These are phyloP conservation scores for Amaranthus tricolor DNA, from an alignment of 179 eudicot genomes.

Conservation along the genomic window DNA sequence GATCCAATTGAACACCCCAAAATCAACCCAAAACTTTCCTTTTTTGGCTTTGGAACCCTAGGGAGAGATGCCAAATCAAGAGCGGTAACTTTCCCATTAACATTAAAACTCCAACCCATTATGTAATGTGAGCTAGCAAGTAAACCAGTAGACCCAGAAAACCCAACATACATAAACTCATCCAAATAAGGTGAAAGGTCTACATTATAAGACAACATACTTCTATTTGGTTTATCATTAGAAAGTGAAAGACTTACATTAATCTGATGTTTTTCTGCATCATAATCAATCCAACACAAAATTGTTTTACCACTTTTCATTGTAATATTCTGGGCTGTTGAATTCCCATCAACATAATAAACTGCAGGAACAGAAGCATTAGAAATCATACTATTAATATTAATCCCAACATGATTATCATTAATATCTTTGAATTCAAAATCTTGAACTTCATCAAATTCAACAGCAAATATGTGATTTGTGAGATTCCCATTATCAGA, in stretches of 20 bases:
- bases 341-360: slow-evolving; percentile 41
- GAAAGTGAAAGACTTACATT: slow-evolving; percentile 50
- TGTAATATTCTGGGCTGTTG: slow-evolving; percentile 30
- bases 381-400: slow-evolving; percentile 52
- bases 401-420: slow-evolving; percentile 75
- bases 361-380: slow-evolving; percentile 44
- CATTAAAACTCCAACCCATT: slow-evolving; percentile 58
- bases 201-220: slow-evolving; percentile 34
- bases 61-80: slow-evolving; percentile 52
- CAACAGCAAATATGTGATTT: slow-evolving; percentile 63
- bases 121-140: slow-evolving; percentile 53
- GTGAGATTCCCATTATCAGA: slow-evolving; percentile 50
- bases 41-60: slow-evolving; percentile 29
- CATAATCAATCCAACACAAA: slow-evolving; percentile 66
- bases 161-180: slow-evolving; percentile 56
- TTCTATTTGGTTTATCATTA: slow-evolving; percentile 36
- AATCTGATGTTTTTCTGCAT: slow-evolving; percentile 28
- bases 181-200: slow-evolving; percentile 38
- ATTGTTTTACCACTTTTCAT: slow-evolving; percentile 50
- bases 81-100: slow-evolving; percentile 42
- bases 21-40: slow-evolving; percentile 30
- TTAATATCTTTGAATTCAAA: slow-evolving; percentile 53
- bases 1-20: slow-evolving; percentile 35
- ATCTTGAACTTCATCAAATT: slow-evolving; percentile 61
- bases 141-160: slow-evolving; percentile 50